These are phyloP conservation scores for Clausena lansium DNA, from an alignment of 345 rosid genomes.

Conservation along the genomic window DNA sequence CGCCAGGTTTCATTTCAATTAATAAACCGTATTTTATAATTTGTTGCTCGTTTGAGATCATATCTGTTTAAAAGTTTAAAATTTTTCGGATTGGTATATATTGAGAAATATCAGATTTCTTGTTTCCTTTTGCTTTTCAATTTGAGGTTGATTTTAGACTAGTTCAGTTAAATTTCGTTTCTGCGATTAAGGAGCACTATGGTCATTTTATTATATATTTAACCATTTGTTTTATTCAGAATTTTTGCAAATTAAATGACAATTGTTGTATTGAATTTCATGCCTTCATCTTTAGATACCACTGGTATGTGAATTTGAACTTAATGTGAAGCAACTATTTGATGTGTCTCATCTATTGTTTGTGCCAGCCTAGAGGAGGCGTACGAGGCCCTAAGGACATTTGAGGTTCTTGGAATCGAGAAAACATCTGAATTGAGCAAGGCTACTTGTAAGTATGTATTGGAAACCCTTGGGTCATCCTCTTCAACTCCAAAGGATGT, in stretches of 20 bases:
- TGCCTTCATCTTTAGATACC: background rate
- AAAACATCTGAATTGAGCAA: slow-evolving; percentile 46
- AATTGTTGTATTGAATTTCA: background rate
- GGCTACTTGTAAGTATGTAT: slow-evolving; percentile 47
- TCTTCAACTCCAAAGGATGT: slow-evolving; percentile 63
- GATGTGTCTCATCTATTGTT: background rate
- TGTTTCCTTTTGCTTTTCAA: background rate
- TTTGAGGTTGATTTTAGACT: background rate
- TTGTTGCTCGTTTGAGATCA: background rate
- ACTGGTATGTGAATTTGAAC: background rate
- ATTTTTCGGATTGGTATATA: background rate
- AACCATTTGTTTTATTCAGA: background rate
- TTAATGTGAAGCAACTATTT: slow-evolving; percentile 4
- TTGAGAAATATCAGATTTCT: background rate
- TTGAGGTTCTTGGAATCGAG: slow-evolving; percentile 71
- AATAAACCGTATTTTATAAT: background rate
- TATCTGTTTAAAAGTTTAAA: background rate
- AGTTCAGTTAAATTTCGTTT: background rate
- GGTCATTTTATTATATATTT: background rate
- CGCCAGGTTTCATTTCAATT: slow-evolving; percentile 50
- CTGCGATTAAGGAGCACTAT: background rate
- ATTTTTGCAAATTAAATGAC: background rate
- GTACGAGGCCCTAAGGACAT: slow-evolving; percentile 73
- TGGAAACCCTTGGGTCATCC: slow-evolving; percentile 48
- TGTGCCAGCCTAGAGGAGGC: slow-evolving; percentile 67